These are phyloP conservation scores for Microbotryum scabiosae DNA, from an alignment of 1,284 basidiomycete genomes.

Conservation along the genomic window DNA sequence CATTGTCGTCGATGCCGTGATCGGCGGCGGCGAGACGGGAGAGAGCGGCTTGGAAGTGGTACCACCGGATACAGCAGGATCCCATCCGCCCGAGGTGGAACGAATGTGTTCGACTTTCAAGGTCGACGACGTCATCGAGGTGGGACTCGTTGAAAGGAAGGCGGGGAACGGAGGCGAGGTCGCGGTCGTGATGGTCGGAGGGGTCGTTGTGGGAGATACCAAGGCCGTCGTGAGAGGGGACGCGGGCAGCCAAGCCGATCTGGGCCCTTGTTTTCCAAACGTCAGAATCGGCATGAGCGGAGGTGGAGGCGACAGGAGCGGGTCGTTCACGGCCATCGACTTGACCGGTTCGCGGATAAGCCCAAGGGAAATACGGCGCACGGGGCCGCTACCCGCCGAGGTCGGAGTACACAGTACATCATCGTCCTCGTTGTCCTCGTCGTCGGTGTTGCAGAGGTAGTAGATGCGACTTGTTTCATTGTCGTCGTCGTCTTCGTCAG, in stretches of 20 bases:
- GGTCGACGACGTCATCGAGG: background rate
- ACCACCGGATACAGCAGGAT: too few relatives aligned
- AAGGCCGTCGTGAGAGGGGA: background rate
- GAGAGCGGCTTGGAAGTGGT: background rate
- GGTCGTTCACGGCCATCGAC: conserved; percentile 14
- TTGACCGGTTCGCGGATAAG: conserved; percentile 3
- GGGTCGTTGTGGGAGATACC: too few relatives aligned
- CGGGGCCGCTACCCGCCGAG: background rate
- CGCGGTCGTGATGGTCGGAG: background rate
- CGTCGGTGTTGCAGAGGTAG: background rate
- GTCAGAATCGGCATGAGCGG: conserved; percentile 1
- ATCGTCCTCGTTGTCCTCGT: background rate
- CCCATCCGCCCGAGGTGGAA: too few relatives aligned
- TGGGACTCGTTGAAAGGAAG: background rate
- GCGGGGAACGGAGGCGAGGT: conserved; percentile 4
- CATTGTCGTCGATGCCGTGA: background rate
- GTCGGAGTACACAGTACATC: background rate
- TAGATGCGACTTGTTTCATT: background rate
- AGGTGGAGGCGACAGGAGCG: conserved; percentile 14
- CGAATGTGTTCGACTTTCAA: background rate
- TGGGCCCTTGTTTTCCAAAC: background rate
- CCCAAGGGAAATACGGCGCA: background rate
- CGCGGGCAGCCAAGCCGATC: conserved; percentile 12
- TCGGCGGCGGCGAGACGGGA: background rate
- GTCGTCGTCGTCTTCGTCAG: conserved; percentile 16